These are phyloP conservation scores for Echeveria elegans DNA, from an alignment of 164 flowering plant species.

Conservation along the genomic window DNA sequence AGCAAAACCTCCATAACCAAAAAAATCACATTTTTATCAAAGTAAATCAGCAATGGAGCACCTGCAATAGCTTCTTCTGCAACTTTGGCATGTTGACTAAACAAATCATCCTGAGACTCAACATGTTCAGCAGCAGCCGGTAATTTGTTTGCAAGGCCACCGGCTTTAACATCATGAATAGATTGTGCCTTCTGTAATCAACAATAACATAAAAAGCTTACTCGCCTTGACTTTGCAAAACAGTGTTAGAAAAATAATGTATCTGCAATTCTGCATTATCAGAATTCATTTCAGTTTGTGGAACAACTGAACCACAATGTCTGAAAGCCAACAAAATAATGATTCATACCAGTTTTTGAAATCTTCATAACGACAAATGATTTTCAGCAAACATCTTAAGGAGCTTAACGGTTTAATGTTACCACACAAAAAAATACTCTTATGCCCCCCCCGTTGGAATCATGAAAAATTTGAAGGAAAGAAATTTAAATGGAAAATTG, in stretches of 20 bases:
- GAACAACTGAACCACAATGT: neutral
- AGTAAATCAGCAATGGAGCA: conserved; percentile 12
- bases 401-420: neutral
- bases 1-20: neutral
- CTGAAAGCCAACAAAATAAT: neutral
- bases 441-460: too few species aligned
- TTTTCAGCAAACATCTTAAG: neutral
- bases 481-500: too few species aligned
- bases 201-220: neutral
- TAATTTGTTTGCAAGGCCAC: conserved; percentile 49
- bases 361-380: neutral
- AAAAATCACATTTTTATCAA: neutral
- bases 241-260: neutral
- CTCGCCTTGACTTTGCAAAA: neutral
- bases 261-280: neutral
- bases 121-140: conserved; percentile 72
- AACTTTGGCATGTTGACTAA: conserved; percentile 55
- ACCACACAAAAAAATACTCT: too few species aligned
- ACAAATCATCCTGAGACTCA: conserved; percentile 58
- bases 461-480: too few species aligned
- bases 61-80: conserved; percentile 73
- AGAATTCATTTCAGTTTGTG: neutral
- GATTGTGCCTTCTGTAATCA: neutral
- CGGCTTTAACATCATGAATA: conserved; percentile 36
- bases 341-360: neutral